These are phyloP conservation scores for Astrephomene gubernaculifera DNA, from an alignment of 139 green algal species.

Conservation along the genomic window DNA sequence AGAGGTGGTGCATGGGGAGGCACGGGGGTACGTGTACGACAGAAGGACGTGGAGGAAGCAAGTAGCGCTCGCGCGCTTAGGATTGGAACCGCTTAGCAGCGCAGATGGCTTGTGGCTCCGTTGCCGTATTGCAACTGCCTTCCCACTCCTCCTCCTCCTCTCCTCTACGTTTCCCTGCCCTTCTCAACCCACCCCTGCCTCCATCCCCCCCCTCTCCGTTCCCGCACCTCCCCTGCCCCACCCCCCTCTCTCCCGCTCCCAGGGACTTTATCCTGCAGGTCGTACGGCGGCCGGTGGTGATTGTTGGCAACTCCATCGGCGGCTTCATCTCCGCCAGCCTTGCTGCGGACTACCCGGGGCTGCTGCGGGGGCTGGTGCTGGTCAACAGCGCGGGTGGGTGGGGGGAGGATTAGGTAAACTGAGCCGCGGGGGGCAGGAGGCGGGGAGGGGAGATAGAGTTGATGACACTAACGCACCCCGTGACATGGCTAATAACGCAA, in stretches of 20 bases:
- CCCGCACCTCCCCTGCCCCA: neutral
- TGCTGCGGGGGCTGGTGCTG: slow-evolving; percentile 77
- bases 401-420: neutral
- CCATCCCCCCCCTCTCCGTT: neutral
- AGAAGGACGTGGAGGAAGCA: too few relatives aligned
- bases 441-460: neutral
- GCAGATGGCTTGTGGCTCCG: too few relatives aligned
- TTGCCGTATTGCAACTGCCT: too few relatives aligned
- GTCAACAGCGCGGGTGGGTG: slow-evolving; percentile 75
- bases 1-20: neutral
- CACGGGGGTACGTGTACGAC: too few relatives aligned
- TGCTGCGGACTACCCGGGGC: slow-evolving; percentile 74
- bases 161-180: neutral
- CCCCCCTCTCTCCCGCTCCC: neutral
- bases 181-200: neutral
- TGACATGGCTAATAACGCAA: neutral
- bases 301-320: slow-evolving; percentile 98
- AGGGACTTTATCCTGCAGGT: slow-evolving; percentile 82
- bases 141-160: neutral
- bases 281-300: slow-evolving; percentile 81
- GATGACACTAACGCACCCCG: neutral
- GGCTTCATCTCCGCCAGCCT: slow-evolving; percentile 83
- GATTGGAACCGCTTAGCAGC: too few relatives aligned
- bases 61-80: too few relatives aligned
- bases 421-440: neutral